phyloP scores from a whole-genome alignment of 1,284 basidiomycete species.

The Heliocybe sulcata region DNA sequence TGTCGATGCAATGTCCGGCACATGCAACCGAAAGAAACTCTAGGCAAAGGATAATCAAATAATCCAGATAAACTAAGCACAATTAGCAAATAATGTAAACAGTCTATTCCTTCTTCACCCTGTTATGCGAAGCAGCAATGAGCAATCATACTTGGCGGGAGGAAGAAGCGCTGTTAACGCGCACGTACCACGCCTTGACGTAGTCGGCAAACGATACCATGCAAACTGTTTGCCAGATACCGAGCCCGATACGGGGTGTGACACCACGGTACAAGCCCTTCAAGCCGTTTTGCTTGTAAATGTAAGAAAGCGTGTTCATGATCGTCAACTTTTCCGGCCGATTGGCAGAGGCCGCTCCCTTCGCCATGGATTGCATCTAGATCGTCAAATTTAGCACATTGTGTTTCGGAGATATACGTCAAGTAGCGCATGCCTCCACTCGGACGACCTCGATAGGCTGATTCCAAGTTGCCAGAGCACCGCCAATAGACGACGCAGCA shows the following conservation, averaged over 20 bases:
- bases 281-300: constrained; percentile 95
- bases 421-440: constrained; percentile 58
- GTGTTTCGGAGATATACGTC: neutral
- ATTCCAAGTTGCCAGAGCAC: constrained; percentile 98
- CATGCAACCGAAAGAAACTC: neutral
- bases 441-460: constrained; percentile 98
- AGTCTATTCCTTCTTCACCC: constrained; percentile 25
- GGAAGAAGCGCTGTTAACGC: neutral
- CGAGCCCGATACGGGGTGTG: constrained; percentile 92
- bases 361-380: constrained; percentile 98
- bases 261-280: constrained; percentile 98
- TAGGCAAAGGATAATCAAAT: neutral
- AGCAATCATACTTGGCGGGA: constrained; percentile 3
- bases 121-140: constrained; percentile 8
- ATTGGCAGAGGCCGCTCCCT: constrained; percentile 64
- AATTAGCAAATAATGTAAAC: constrained; percentile 1
- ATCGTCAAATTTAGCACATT: neutral
- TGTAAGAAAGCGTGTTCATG: constrained; percentile 83
- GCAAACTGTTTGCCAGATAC: constrained; percentile 95
- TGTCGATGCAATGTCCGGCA: neutral
- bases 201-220: constrained; percentile 98
- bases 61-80: constrained; percentile 1
- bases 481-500: constrained; percentile 84
- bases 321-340: constrained; percentile 91
- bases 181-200: constrained; percentile 71